phyloP scores from a whole-genome alignment of 202 grass and related monocot genomes.

The Schoenoplectus triqueter region DNA sequence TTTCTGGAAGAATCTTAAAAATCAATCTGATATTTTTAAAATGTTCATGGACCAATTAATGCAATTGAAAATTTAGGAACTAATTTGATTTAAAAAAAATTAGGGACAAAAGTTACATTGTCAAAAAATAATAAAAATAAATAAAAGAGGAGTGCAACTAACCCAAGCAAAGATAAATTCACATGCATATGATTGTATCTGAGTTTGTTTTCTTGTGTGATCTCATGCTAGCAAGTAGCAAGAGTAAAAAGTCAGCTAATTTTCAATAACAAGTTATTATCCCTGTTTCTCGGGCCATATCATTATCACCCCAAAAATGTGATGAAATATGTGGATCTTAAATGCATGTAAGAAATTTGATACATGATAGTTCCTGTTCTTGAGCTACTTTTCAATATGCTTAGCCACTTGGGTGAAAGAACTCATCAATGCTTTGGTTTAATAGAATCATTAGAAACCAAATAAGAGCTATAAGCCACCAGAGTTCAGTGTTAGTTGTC shows the following conservation, averaged over 20 bases:
- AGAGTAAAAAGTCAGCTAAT: background rate
- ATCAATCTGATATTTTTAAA: too few species aligned
- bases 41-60: too few species aligned
- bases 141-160: background rate
- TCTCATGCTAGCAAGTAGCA: background rate
- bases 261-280: background rate
- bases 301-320: background rate
- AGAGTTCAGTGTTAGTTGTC: background rate
- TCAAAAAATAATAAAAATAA: background rate
- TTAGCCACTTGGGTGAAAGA: constrained; percentile 33
- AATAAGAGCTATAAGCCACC: background rate
- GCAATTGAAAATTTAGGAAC: too few species aligned
- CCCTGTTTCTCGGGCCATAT: background rate
- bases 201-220: background rate
- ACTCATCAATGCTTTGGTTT: constrained; percentile 1
- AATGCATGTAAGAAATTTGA: constrained; percentile 34
- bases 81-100: too few species aligned
- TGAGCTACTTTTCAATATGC: constrained; percentile 28
- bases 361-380: background rate
- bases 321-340: background rate
- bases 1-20: too few species aligned
- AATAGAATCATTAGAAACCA: constrained; percentile 17
- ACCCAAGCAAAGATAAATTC: background rate
- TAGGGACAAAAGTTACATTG: background rate
- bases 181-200: background rate